Base-by-base conservation (phyloP, 169 alveolate genomes). In the Toxoplasma gondii region DNA sequence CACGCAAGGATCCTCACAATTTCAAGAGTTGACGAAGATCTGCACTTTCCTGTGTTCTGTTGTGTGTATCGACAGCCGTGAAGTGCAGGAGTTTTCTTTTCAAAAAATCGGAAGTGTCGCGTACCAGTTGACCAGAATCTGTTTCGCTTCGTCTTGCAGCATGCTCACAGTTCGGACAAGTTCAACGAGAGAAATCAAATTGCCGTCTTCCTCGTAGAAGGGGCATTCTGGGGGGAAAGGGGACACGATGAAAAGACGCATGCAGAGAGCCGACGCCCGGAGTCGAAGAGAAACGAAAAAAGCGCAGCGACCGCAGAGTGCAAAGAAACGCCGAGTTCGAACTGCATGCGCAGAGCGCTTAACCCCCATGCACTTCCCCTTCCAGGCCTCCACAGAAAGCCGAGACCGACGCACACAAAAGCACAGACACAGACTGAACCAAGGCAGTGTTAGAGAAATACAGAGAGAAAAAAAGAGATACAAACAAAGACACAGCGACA, bases 121-220 rank as follows among this genome's bases (percentile, higher is more conserved):
- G 27, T 22, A 82, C 90, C 90, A 82, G 53, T 44, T 29, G 44
- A 82, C 90, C 10, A 82, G 90, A 82, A 31, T 82, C 19, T 82
- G 67, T 24, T 36, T 38, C 53, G 90, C 69, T 16, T 36, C 90
- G 34, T 82, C 90, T 7, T 22, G 7, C 17, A 82, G 90, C 90
- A 82, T 22, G 90, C 90, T 82, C 39, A 82, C 64, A 82, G 90
- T 82, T 4, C 90, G 90, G 39, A 41, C 90, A 22, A 82, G 67
- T 44, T 82, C 90, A 10, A 82, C 38, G 44, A 82, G 67, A 9
- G 90, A 24, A 1, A 41, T 22, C 31, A 43, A 31, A 38, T 43
- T 7, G n/a, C 67, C 67, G 38, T 82, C 90, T 43, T 82, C 90
- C 41, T 82, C 90, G 36, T 39, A 41, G 64, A 82, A 82, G 29